A percentile compares a stretch with the other conserved stretches of the same genome.
These are phyloP conservation scores for Flaveria trinervia DNA, from an alignment of 129 eudicot genomes.

Conservation along the genomic window DNA sequence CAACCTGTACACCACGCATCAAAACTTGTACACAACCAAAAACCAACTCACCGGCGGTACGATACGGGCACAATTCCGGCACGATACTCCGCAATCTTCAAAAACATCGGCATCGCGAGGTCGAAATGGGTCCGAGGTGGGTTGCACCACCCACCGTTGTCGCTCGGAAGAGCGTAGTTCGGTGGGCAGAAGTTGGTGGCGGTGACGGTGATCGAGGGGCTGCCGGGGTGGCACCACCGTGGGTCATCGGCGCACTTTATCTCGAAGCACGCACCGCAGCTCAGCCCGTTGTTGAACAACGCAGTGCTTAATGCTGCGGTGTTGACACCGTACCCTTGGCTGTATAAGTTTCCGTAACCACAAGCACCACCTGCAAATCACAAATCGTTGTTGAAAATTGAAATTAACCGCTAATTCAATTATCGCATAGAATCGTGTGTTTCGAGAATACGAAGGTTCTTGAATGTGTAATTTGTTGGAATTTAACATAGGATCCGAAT, in stretches of 20 bases:
- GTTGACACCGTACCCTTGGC: slow-evolving; percentile 95
- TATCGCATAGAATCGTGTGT: too few species aligned
- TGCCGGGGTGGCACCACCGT: slow-evolving; percentile 87
- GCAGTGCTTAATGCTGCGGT: slow-evolving; percentile 94
- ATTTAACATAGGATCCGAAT: too few species aligned
- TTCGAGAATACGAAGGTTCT: too few species aligned
- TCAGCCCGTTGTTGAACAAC: slow-evolving; percentile 77
- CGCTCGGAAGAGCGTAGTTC: slow-evolving; percentile 66
- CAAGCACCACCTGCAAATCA: slow-evolving; percentile 75
- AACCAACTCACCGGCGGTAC: slow-evolving; percentile 61
- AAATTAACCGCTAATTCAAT: too few species aligned
- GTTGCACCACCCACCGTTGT: slow-evolving; percentile 98
- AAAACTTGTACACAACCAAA: slow-evolving; percentile 14
- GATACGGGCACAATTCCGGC: slow-evolving; percentile 92
- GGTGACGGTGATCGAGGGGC: slow-evolving; percentile 78
- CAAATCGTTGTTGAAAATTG: too few species aligned
- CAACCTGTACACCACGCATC: background rate
- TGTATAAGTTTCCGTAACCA: slow-evolving; percentile 84
- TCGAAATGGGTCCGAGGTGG: slow-evolving; percentile 91
- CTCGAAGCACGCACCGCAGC: slow-evolving; percentile 93
- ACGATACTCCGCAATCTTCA: slow-evolving; percentile 78
- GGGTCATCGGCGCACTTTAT: slow-evolving; percentile 71
- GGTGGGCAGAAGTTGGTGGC: slow-evolving; percentile 95
- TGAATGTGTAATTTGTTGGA: too few species aligned
- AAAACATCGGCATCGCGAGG: slow-evolving; percentile 96